Conservation (phyloP, 495 filamentous ascomycete genomes). For the Darksidea phi region DNA sequence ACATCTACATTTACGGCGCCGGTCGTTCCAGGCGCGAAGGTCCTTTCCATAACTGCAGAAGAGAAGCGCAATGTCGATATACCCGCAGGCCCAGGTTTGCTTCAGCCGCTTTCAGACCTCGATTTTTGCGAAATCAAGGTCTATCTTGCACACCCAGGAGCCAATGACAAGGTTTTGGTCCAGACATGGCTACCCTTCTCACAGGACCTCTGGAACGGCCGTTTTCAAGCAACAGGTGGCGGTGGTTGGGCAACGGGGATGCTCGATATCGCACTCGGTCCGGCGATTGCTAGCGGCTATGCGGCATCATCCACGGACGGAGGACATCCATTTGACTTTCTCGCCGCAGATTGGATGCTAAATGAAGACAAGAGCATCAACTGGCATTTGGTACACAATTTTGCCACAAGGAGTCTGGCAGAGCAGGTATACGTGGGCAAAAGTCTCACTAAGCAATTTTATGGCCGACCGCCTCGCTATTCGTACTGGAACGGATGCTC, state of each 20-base stretch:
- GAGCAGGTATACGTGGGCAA: conserved; percentile 9
- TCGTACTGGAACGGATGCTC: conserved; percentile 26
- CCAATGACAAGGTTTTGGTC: conserved; percentile 1
- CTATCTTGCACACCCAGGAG: conserved; percentile 1
- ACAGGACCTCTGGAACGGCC: conserved; percentile 6
- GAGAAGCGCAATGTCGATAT: conserved; percentile 1
- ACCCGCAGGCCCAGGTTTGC: neutral
- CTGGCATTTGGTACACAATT: conserved; percentile 8
- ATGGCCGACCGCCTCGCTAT: neutral
- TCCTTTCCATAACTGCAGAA: conserved; percentile 11
- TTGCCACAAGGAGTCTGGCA: neutral
- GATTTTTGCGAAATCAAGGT: conserved; percentile 6
- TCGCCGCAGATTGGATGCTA: conserved; percentile 2
- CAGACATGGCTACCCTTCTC: conserved; percentile 11
- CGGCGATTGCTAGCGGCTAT: conserved; percentile 3
- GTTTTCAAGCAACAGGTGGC: conserved; percentile 10
- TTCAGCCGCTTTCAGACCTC: neutral
- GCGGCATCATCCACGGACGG: conserved; percentile 6
- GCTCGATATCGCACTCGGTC: neutral
- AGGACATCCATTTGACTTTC: conserved; percentile 7
- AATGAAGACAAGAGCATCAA: conserved; percentile 5
- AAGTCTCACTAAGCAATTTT: conserved; percentile 7
- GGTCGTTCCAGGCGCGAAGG: conserved; percentile 1
- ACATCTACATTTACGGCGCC: conserved; percentile 2
- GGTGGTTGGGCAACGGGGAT: conserved; percentile 6